These are phyloP conservation scores for Jamesozyma gamospora DNA, from an alignment of 805 yeast genomes.

Conservation along the genomic window DNA sequence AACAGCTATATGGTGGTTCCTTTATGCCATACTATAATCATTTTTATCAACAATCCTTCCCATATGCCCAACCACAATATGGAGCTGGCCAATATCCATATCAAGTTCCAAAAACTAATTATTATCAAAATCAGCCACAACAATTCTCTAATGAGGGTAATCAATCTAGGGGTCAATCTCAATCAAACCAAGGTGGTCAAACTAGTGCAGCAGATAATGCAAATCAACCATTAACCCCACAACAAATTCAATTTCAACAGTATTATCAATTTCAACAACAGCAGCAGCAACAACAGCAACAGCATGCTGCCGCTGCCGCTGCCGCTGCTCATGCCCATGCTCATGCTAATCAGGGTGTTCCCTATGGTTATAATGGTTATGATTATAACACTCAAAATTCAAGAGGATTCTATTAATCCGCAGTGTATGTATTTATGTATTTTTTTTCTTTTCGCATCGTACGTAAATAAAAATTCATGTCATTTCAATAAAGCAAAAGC, in stretches of 20 bases:
- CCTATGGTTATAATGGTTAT: conserved; percentile 26
- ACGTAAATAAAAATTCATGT: no score
- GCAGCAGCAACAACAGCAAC: conserved; percentile 2
- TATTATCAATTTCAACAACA: conserved; percentile 22
- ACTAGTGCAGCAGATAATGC: conserved; percentile 4
- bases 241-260: conserved; percentile 22
- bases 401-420: conserved; percentile 24
- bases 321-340: conserved; percentile 17
- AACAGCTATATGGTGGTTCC: conserved; percentile 26
- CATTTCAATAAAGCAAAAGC: neutral
- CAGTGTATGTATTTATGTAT: no score
- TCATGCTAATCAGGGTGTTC: conserved; percentile 18
- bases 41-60: conserved; percentile 30
- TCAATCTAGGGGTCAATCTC: conserved; percentile 11
- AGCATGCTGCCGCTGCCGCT: conserved; percentile 7
- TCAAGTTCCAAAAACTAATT: conserved; percentile 21
- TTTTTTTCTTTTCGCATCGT: no score
- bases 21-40: conserved; percentile 30
- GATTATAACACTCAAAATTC: conserved; percentile 26
- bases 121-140: conserved; percentile 17
- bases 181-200: neutral
- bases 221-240: conserved; percentile 12
- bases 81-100: conserved; percentile 28
- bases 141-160: conserved; percentile 7
- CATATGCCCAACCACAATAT: conserved; percentile 30